Evolutionary conservation across 192 early-diverging fungal species (phyloP), one percentile per base, ranked within the genome.

Genomic region (Podila epicladia): DNA sequence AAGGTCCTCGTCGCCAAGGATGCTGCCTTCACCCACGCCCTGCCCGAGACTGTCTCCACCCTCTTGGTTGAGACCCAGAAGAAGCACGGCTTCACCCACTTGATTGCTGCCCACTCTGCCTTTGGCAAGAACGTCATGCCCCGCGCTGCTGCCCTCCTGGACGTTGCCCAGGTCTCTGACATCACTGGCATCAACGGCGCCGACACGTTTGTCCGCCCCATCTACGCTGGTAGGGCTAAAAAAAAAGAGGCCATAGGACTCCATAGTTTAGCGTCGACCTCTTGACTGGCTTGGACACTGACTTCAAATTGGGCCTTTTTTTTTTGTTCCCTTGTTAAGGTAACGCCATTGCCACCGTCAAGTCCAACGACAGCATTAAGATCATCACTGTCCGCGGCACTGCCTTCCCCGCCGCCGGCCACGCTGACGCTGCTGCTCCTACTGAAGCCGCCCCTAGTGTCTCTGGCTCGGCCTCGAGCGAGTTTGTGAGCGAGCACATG

Each of bases 271-370:
- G 17, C 0, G 1, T 26, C 11, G n/a, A 19, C 63, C 51, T 48
- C 28, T 73, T 61, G 41, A 17, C 41, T 15, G 12, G 12, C 41
- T 45, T 45, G 41, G 15, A 38, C 19, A 53, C 28, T 4, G 4
- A 35, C 33, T 35, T 35, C 9, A 41, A 29, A 33, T 33, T 33
- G 29, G 29, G 29, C 29, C 33, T 45, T 13, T 15, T 41, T 41
- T 7, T 45, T 45, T 45, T 67, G 0, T 60, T 28, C 9, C 37
- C 35, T 37, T 37, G 7, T 37, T 4, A 49, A 94, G 93, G 95
- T 69, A 99, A 99, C 76, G 97, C 96, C 24, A 93, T 99, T 85
- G 96, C 97, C 45, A 97, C 93, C 0, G 97, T 99, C 68, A 94
- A 96, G 85, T 94, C 94, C 50, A 91, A 86, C 51, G 97, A 99